Evolutionary conservation across 2,329 filamentous ascomycete genomes (phyloP), one percentile per base, ranked within the genome.

Genomic region (Aspergillus pseudoviridinutans): DNA sequence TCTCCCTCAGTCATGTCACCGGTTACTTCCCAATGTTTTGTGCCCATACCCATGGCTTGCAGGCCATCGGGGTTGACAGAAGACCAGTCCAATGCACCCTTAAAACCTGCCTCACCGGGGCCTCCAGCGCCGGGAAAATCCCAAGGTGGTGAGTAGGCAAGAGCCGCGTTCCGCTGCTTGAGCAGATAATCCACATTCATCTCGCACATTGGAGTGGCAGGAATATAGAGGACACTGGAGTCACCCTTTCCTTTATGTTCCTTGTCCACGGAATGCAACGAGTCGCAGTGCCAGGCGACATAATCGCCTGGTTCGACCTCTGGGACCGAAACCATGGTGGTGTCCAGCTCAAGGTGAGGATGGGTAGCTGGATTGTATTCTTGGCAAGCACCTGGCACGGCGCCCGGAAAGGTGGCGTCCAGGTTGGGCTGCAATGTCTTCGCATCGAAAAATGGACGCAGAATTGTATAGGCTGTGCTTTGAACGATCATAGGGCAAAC

Each of bases 191-290:
- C 75, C 0, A 88, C 86, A 66, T 94, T 96, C 42, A 80, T 76
- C 54, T 87, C 84, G 0, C 91, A 96, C 29, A 91, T 80, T 0
- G 92, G 92, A 55, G 90, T 94, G 0, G 90, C 87, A 0, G 92
- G 92, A 55, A 97, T 96, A 68, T 97, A 97, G 58, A 97, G 68
- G 0, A 96, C 92, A 64, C 87, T 92, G 0, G 89, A 91, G 72
- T 97, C 92, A 0, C 78, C 74, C 1, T 76, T 79, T 1, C 92
- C 93, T 1, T 74, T 74, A 70, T 97, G 92, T 1, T 87, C 79
- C 63, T 85, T 87, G 75, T 97, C 92, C 0, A 97, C 92, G 0
- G 91, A 85, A 70, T 96, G 92, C 51, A 95, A 88, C 12, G 80
- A 70, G 59, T 92, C 89, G 71, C 90, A 93, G 71, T 95, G 91